Evolutionary conservation across 2,329 filamentous ascomycete species (phyloP).

Genomic region (Fusarium sp.): DNA sequence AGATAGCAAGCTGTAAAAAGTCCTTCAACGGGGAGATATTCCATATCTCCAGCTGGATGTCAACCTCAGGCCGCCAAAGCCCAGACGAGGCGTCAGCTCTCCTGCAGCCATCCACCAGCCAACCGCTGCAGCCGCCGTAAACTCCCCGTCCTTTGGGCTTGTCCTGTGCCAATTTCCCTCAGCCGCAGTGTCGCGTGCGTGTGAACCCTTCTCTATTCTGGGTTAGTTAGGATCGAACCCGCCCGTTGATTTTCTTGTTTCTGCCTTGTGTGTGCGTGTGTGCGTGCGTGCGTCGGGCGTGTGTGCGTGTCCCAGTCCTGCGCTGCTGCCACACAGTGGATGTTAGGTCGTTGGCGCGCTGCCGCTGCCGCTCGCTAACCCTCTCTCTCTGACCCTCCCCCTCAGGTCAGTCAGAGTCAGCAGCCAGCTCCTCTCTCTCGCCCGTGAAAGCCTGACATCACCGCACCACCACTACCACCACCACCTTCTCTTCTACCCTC

Average conservation of each 20-base stretch:
- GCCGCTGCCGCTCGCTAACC: constrained; percentile 39
- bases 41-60: neutral
- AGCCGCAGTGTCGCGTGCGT: constrained; percentile 31
- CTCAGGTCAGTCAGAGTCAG: constrained; percentile 6
- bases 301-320: constrained; percentile 7
- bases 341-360: constrained; percentile 19
- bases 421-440: neutral
- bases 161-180: constrained; percentile 19
- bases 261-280: neutral
- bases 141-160: neutral
- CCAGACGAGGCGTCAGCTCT: constrained; percentile 1
- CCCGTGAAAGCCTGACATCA: constrained; percentile 36
- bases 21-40: neutral
- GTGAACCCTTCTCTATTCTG: constrained; percentile 13
- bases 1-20: too few species aligned
- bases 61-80: neutral
- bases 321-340: constrained; percentile 4
- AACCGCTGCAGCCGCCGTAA: constrained; percentile 33
- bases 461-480: constrained; percentile 4
- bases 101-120: constrained; percentile 9
- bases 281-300: constrained; percentile 1
- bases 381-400: neutral
- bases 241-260: constrained; percentile 10
- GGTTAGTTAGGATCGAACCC: neutral
- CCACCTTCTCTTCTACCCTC: constrained; percentile 3